Percentiles rank a stretch among this genome's conserved stretches.
Conservation (phyloP, 2,329 filamentous ascomycete genomes). For the Xylariaceae sp. region DNA sequence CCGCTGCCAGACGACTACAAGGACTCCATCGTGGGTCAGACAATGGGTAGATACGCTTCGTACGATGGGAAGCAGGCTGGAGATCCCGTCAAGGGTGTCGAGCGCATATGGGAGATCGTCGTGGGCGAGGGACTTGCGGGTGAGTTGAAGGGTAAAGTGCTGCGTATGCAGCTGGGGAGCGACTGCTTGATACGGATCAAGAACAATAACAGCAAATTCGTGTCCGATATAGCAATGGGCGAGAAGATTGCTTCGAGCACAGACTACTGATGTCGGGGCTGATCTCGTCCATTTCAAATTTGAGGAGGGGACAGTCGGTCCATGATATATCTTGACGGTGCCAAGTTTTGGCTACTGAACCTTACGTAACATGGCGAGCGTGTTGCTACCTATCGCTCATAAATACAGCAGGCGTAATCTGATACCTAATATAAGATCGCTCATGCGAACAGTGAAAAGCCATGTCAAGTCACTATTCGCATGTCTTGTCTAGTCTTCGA, state of each 20-base stretch:
- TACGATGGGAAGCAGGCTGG: constrained; percentile 22
- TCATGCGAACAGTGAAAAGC: too few relatives aligned
- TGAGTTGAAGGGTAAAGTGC: constrained; percentile 27
- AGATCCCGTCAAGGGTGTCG: constrained; percentile 31
- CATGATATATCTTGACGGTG: too few relatives aligned
- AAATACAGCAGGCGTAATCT: too few relatives aligned
- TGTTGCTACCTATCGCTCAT: too few relatives aligned
- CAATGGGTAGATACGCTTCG: constrained; percentile 10
- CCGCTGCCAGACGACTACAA: constrained; percentile 19
- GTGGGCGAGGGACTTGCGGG: constrained; percentile 28
- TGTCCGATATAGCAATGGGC: constrained; percentile 14
- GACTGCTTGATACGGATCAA: constrained; percentile 24
- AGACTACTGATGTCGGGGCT: constrained; percentile 5
- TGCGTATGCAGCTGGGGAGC: constrained; percentile 32
- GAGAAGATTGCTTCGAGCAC: constrained; percentile 20
- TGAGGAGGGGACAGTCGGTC: too few relatives aligned
- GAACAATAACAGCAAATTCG: constrained; percentile 15
- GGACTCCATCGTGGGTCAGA: constrained; percentile 10
- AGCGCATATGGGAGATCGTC: constrained; percentile 33
- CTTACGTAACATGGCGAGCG: too few relatives aligned
- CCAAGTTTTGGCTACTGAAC: too few relatives aligned
- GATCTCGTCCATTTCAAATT: too few relatives aligned
- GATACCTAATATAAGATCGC: too few relatives aligned
- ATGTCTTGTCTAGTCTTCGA: too few relatives aligned
- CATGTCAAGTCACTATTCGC: too few relatives aligned